phyloP scores from a whole-genome alignment of 805 yeast genomes.

The Candida ficus region DNA sequence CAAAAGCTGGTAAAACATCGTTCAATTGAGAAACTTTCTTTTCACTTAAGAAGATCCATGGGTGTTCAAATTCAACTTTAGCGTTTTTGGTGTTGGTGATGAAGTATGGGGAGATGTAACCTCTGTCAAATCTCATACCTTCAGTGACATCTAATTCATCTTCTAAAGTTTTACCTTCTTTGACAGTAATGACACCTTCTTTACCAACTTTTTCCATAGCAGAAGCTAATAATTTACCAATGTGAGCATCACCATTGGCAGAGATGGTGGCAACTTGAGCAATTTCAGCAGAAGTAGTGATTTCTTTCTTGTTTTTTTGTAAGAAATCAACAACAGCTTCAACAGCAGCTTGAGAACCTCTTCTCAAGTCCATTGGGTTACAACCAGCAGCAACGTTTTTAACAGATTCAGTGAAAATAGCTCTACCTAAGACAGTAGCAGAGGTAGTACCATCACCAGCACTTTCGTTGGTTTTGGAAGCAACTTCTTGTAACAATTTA shows the following conservation, averaged over 20 bases:
- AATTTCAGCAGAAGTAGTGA: slow-evolving; percentile 92
- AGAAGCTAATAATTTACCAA: slow-evolving; percentile 86
- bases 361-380: slow-evolving; percentile 98
- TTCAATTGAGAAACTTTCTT: slow-evolving; percentile 88
- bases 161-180: slow-evolving; percentile 95
- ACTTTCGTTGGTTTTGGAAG: slow-evolving; percentile 94
- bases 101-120: slow-evolving; percentile 96
- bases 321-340: slow-evolving; percentile 89
- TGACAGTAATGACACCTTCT: slow-evolving; percentile 98
- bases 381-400: slow-evolving; percentile 99
- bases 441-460: slow-evolving; percentile 99
- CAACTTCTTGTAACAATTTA: slow-evolving; percentile 92
- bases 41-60: slow-evolving; percentile 75
- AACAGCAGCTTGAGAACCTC: slow-evolving; percentile 98
- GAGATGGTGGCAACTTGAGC: slow-evolving; percentile 99
- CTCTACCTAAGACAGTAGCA: slow-evolving; percentile 94
- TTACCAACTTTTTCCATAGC: slow-evolving; percentile 99
- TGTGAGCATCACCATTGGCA: slow-evolving; percentile 94
- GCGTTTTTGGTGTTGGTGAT: slow-evolving; percentile 84
- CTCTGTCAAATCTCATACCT: slow-evolving; percentile 99
- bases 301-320: slow-evolving; percentile 87
- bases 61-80: slow-evolving; percentile 95
- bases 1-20: slow-evolving; percentile 89
- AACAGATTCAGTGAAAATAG: slow-evolving; percentile 93
- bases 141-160: slow-evolving; percentile 97